Evolutionary conservation across 1,284 basidiomycete species (phyloP), one percentile per base, ranked within the genome.

Genomic region (Cryptococcus sp.): DNA sequence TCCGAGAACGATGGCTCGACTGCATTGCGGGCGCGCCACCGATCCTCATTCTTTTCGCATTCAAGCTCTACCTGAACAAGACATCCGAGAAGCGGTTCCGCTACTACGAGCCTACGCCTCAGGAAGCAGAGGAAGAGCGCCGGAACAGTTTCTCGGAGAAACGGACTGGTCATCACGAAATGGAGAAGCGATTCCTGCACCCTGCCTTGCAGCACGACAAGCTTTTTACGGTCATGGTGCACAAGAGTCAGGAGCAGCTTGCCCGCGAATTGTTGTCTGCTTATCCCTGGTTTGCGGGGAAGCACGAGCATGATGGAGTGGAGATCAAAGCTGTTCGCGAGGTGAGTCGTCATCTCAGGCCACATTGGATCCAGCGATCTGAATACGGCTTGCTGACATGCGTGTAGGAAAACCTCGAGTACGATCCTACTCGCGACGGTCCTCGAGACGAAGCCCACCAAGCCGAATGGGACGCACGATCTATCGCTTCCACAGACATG

Each of bases 41-140:
- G 0, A 83, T 93, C 64, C 68, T 93, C 61, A 82, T 91, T 61
- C 81, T 93, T 60, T 55, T 88, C 48, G 79, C 72, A 47, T 96
- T 92, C 86, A 97, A 97, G 79, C 74, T 89, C 59, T 91, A 90
- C 80, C 81, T 93, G 71, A 82, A 84, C 67, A 84, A 83, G 47
- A 83, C 81, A 8, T 90, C 89, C 77, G 82, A 87, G 57, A 78
- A 83, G 3, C 78, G 82, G 20, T 97, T 95, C 85, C 82, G 83
- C 40, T 93, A 87, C 81, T 93, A 79, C 68, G 70, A 76, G 23
- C 81, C 82, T 1, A 72, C 76, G 0, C 69, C 75, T 1, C 64
- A 73, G 39, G 81, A 82, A 63, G 71, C 78, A 35, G 74, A 78
- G 46, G 60, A 60, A 22, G 73, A 78, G 56, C 65, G 65, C 15